Conservation (phyloP, 208 protist species). For the Angomonas deanei region DNA sequence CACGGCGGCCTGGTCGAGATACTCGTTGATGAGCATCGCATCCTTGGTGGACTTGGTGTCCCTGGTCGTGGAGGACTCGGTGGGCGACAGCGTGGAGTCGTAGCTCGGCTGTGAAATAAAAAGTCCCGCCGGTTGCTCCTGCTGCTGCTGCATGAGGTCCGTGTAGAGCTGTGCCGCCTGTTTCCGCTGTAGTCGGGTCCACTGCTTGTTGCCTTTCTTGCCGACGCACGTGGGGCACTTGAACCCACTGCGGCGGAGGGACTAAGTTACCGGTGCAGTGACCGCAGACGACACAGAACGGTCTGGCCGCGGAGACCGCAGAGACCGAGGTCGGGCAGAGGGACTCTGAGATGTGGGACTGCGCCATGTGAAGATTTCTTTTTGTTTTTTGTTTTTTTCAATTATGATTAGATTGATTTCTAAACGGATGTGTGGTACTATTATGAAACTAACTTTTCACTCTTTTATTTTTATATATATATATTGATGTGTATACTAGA, state of each 20-base stretch:
- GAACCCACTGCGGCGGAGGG: constrained; percentile 37
- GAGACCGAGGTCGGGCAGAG: constrained; percentile 2
- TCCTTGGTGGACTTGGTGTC: not conserved
- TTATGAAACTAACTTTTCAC: not conserved
- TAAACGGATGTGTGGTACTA: too few species aligned
- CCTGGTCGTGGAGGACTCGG: not conserved
- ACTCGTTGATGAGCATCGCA: constrained; percentile 43
- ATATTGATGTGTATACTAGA: not conserved
- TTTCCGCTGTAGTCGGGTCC: constrained; percentile 26
- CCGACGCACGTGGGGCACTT: constrained; percentile 53
- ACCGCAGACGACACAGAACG: constrained; percentile 67
- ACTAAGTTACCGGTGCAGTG: constrained; percentile 29
- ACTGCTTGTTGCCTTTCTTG: constrained; percentile 34
- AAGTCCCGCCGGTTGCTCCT: not conserved
- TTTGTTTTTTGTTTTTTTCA: not conserved
- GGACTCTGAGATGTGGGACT: constrained; percentile 6
- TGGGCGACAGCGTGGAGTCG: not conserved
- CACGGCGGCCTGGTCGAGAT: constrained; percentile 44
- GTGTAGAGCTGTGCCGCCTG: constrained; percentile 31
- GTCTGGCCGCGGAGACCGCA: not conserved
- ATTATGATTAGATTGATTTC: too few species aligned
- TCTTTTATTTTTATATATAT: not conserved
- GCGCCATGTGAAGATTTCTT: not conserved
- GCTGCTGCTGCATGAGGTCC: constrained; percentile 3
- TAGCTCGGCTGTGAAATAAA: not conserved